Evolutionary conservation across 345 rosid genomes (phyloP).

Genomic region (Pistacia atlantica): DNA sequence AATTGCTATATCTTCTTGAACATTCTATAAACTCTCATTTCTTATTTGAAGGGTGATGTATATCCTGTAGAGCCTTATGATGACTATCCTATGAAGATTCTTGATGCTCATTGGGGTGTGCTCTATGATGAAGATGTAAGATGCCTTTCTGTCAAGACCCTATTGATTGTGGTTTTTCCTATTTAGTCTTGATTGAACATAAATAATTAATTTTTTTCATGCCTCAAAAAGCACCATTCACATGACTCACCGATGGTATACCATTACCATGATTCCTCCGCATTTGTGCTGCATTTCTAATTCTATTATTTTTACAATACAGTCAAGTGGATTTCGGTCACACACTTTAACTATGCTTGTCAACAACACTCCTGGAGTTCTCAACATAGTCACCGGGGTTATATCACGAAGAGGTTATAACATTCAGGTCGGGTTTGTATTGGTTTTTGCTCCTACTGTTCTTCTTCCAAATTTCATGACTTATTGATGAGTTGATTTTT

Average conservation of each 20-base stretch:
- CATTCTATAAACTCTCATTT: conserved; percentile 10
- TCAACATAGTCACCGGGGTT: conserved; percentile 78
- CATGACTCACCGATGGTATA: background rate
- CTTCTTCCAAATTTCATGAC: background rate
- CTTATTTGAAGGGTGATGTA: conserved; percentile 74
- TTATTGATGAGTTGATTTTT: conserved; percentile 12
- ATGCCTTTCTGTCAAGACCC: conserved; percentile 3
- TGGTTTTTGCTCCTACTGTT: conserved; percentile 1
- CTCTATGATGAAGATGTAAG: conserved; percentile 90
- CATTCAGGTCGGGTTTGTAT: conserved; percentile 60
- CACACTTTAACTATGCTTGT: conserved; percentile 86
- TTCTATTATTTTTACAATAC: conserved; percentile 25
- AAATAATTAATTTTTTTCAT: background rate
- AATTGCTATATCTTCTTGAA: conserved; percentile 1
- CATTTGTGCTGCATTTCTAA: background rate
- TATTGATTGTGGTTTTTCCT: background rate
- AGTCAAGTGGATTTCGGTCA: conserved; percentile 79
- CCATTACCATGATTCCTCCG: background rate
- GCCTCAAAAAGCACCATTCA: background rate
- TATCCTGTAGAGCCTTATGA: conserved; percentile 85
- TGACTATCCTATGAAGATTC: conserved; percentile 49
- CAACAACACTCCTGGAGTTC: conserved; percentile 81
- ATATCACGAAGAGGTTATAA: conserved; percentile 87
- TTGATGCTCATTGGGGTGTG: conserved; percentile 97
- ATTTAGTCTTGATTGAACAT: background rate